These are phyloP conservation scores for Euphorbia lathyris DNA, from an alignment of 345 rosid genomes.

Conservation along the genomic window DNA sequence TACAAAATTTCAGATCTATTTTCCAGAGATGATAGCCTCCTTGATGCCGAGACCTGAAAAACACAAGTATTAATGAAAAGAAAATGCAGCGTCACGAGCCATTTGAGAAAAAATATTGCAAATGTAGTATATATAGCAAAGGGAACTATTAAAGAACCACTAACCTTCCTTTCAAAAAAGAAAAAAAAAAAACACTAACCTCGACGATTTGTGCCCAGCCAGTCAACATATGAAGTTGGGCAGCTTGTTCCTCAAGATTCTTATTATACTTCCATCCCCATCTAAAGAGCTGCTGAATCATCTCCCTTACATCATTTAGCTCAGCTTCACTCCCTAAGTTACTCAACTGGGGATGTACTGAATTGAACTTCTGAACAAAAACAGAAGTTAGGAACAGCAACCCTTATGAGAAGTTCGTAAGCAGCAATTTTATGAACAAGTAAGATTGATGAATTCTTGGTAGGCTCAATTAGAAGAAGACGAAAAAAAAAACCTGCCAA, in stretches of 20 bases:
- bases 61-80: conserved; percentile 3
- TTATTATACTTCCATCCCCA: conserved; percentile 97
- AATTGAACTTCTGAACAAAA: conserved; percentile 56
- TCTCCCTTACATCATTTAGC: conserved; percentile 72
- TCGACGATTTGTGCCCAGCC: conserved; percentile 96
- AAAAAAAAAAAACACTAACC: conserved; percentile 49
- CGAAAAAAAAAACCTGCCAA: conserved; percentile 73
- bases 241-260: conserved; percentile 97
- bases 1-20: conserved; percentile 73
- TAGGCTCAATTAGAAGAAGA: neutral
- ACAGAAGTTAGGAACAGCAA: conserved; percentile 21
- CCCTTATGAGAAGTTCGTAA: conserved; percentile 10
- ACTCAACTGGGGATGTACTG: conserved; percentile 59
- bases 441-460: neutral
- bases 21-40: conserved; percentile 66
- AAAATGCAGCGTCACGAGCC: conserved; percentile 7
- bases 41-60: conserved; percentile 67
- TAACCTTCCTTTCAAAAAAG: too few relatives aligned
- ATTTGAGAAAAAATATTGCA: neutral
- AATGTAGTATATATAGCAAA: neutral
- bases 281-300: conserved; percentile 76
- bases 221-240: conserved; percentile 95
- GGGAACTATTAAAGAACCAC: conserved; percentile 10
- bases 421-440: neutral
- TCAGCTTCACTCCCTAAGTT: conserved; percentile 60